phyloP scores from a whole-genome alignment of 2,329 filamentous ascomycete genomes.

The Alternaria conjuncta region DNA sequence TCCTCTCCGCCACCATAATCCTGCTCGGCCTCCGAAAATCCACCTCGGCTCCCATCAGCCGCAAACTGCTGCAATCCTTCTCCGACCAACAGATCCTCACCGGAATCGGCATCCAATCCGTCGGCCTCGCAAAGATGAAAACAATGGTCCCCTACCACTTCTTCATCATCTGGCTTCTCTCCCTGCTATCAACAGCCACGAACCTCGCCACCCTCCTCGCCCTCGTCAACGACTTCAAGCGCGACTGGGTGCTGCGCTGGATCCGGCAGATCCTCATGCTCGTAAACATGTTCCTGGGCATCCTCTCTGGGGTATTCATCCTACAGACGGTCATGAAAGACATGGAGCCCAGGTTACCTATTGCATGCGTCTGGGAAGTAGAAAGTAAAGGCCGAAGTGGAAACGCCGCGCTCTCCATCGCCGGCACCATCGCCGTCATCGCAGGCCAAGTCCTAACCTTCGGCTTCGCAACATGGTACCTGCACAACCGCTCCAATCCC shows the following conservation, averaged over 20 bases:
- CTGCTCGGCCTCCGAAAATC: conserved; percentile 59
- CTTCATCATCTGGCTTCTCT: conserved; percentile 74
- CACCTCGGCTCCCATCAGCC: conserved; percentile 58
- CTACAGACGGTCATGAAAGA: conserved; percentile 62
- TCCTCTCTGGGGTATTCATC: conserved; percentile 63
- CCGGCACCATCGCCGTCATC: conserved; percentile 68
- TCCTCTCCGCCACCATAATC: conserved; percentile 64
- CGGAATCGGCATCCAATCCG: conserved; percentile 70
- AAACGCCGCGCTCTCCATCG: conserved; percentile 58
- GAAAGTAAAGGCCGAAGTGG: conserved; percentile 45
- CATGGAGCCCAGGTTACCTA: conserved; percentile 62
- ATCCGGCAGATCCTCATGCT: conserved; percentile 71
- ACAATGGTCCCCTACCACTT: conserved; percentile 71
- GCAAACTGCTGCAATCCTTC: conserved; percentile 70
- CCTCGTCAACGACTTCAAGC: conserved; percentile 68
- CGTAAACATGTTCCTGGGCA: conserved; percentile 66
- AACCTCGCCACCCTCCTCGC: conserved; percentile 71
- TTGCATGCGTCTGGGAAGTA: conserved; percentile 66
- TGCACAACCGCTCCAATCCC: conserved; percentile 62
- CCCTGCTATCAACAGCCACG: conserved; percentile 68
- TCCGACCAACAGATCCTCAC: conserved; percentile 73
- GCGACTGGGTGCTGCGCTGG: conserved; percentile 72
- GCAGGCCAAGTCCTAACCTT: conserved; percentile 66
- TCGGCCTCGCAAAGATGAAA: conserved; percentile 66
- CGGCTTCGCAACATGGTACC: conserved; percentile 66